Base-by-base conservation (phyloP, 2,329 filamentous ascomycete genomes). In the Colletotrichum zoysiae region DNA sequence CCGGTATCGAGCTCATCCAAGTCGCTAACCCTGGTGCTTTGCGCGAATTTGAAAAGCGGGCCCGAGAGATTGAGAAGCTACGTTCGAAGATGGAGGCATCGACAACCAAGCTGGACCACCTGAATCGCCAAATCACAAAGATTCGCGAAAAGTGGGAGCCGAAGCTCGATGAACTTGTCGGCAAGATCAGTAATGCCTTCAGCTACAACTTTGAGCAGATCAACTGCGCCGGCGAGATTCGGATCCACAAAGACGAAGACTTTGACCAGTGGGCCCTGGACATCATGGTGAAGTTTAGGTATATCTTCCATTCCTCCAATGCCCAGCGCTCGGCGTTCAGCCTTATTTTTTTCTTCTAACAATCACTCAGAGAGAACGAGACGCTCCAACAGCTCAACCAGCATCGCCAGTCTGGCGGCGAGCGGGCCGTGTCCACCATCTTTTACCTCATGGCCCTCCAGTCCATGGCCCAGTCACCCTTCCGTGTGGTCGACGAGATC, bases 401-500 rank as follows among this genome's bases (percentile, higher is more conserved):
- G 56, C 95, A 98, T 80, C 93, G 96, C 7, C 96, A 99, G 81
- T 98, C 95, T 1, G 96, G 96, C 77, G 96, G 96, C 74, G 96
- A 99, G 84, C 92, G 96, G 71, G 94, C 96, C 33, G 95, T 99
- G 30, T 97, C 94, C 30, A 99, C 96, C 18, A 97, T 98, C 79
- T 99, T 98, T 87, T 99, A 97, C 84, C 93, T 99, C 68, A 98
- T 99, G 95, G 94, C 96, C 6, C 89, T 99, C 35, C 96, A 99
- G 81, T 93, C 93, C 61, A 91, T 99, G 77, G 95, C 96, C 20
- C 93, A 95, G 77, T 95, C 95, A 4, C 96, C 96, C 1, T 99
- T 99, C 88, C 94, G 96, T 64, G 95, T 99, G 61, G 96, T 99
- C 71, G 96, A 99, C 82, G 96, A 99, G 84, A 99, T 99, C 86